Evolutionary conservation across 306 rosid species (phyloP).

Genomic region (Sechiopsis laciniata): DNA sequence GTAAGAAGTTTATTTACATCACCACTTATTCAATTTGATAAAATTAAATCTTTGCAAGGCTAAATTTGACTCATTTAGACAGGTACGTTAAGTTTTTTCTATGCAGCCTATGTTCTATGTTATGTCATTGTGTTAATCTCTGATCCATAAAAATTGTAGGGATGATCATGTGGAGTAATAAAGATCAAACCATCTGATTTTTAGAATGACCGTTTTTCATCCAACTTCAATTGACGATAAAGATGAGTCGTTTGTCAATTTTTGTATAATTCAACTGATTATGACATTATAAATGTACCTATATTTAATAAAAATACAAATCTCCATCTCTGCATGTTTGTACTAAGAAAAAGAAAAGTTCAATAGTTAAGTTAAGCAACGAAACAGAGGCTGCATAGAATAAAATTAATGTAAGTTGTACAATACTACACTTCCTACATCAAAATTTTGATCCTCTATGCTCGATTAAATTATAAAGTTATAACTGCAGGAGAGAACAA

Average conservation of each 20-base stretch:
- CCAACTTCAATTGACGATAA: too few relatives aligned
- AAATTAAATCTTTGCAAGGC: background rate
- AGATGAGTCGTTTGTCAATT: too few relatives aligned
- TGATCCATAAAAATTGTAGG: background rate
- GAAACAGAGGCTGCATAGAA: too few relatives aligned
- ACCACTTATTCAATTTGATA: background rate
- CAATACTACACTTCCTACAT: slow-evolving; percentile 6
- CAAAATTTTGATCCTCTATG: slow-evolving; percentile 10
- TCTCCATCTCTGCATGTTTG: too few relatives aligned
- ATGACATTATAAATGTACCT: too few relatives aligned
- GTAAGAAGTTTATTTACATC: background rate
- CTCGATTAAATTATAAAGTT: background rate
- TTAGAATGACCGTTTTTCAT: too few relatives aligned
- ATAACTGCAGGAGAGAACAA: slow-evolving; percentile 15
- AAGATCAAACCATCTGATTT: background rate
- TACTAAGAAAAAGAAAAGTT: too few relatives aligned
- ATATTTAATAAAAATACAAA: too few relatives aligned
- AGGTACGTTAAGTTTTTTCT: background rate
- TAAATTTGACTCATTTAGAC: background rate
- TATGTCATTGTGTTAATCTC: background rate
- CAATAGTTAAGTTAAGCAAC: too few relatives aligned
- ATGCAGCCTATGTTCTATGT: background rate
- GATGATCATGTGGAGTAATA: background rate
- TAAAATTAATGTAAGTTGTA: background rate
- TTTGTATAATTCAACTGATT: too few relatives aligned